Conservation (phyloP, 2,329 filamentous ascomycete genomes). For the Epichloe uncinata region DNA sequence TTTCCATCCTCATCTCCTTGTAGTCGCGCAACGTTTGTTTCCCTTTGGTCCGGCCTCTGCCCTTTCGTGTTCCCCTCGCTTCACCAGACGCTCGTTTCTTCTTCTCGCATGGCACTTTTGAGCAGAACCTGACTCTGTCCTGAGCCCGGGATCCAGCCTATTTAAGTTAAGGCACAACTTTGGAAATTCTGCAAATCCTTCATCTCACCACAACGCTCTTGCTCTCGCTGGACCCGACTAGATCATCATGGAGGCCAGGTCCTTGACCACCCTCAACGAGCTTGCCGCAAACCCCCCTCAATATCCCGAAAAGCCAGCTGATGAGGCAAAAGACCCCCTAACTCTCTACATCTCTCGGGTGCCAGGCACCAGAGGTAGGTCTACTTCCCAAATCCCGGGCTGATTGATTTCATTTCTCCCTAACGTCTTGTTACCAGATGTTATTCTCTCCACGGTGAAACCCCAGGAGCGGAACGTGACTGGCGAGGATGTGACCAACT, state of each 20-base stretch:
- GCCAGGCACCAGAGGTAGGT: slow-evolving; percentile 71
- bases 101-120: background rate
- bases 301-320: slow-evolving; percentile 66
- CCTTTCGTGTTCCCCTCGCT: background rate
- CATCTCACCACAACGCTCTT: background rate
- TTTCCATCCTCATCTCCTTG: background rate
- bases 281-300: slow-evolving; percentile 83
- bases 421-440: slow-evolving; percentile 41
- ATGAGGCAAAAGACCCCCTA: slow-evolving; percentile 54
- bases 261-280: slow-evolving; percentile 63
- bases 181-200: background rate
- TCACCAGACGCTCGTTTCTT: background rate
- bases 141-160: background rate
- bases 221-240: background rate
- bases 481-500: slow-evolving; percentile 71
- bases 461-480: slow-evolving; percentile 83
- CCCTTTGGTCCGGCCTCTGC: background rate
- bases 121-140: background rate
- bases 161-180: no score
- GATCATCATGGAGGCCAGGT: slow-evolving; percentile 58
- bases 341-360: slow-evolving; percentile 88
- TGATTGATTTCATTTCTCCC: slow-evolving; percentile 4
- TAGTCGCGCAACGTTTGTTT: background rate
- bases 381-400: background rate
- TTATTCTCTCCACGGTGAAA: slow-evolving; percentile 84